Percentiles rank a stretch among this genome's conserved stretches.
phyloP scores from a whole-genome alignment of 495 filamentous ascomycete species.

The Podospora fimiseda region DNA sequence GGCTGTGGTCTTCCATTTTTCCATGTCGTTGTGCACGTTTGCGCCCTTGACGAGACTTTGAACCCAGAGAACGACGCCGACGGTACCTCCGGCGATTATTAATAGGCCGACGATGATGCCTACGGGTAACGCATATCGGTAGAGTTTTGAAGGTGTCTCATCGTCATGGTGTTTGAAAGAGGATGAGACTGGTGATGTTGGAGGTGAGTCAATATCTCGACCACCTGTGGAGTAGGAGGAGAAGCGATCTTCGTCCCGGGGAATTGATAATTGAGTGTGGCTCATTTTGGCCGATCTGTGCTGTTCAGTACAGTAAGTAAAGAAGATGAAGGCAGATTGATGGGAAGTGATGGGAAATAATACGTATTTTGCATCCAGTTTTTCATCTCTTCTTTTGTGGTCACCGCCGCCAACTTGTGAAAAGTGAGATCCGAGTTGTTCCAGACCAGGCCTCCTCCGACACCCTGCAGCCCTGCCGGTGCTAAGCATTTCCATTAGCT shows the following conservation, averaged over 20 bases:
- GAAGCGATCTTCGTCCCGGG: not conserved
- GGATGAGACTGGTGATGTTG: not conserved
- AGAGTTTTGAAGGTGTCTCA: not conserved
- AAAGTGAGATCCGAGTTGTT: too few relatives aligned
- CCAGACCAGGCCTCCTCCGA: too few relatives aligned
- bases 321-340: too few relatives aligned
- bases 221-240: not conserved
- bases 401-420: too few relatives aligned
- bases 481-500: too few relatives aligned
- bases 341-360: too few relatives aligned
- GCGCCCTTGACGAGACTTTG: conserved; percentile 17
- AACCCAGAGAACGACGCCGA: conserved; percentile 13
- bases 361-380: too few relatives aligned
- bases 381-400: not conserved
- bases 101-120: not conserved
- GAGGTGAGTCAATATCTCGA: not conserved
- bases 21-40: conserved; percentile 9
- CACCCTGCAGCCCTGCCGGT: too few relatives aligned
- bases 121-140: not conserved
- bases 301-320: too few relatives aligned
- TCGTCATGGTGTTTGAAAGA: not conserved
- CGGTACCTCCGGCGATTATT: conserved; percentile 9
- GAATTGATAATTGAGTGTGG: not conserved
- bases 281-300: not conserved
- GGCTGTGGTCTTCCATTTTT: conserved; percentile 15